phyloP scores from a whole-genome alignment of 192 early-diverging fungal genomes.

The Phycomyces blakesleeanus region DNA sequence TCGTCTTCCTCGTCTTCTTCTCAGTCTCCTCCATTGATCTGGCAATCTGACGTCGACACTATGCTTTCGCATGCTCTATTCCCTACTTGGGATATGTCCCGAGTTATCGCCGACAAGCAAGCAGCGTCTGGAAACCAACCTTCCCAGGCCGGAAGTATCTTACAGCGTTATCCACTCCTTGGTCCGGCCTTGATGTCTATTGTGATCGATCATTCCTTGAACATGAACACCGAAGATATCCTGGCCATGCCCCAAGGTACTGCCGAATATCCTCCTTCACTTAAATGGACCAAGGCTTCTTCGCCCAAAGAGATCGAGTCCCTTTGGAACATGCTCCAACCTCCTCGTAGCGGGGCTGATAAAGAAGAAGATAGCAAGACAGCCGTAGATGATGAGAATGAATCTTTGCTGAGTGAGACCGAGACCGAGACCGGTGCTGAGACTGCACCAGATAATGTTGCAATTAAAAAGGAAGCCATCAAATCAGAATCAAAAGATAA shows the following conservation, averaged over 20 bases:
- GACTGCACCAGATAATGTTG: no score
- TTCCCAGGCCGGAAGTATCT: background rate
- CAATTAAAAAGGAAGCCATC: no score
- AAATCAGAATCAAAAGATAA: no score
- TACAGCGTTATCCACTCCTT: slow-evolving; percentile 25
- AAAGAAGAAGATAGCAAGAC: no score
- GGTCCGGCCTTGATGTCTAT: slow-evolving; percentile 34
- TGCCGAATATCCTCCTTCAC: no score
- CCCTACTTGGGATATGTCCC: slow-evolving; percentile 21
- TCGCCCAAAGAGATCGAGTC: no score
- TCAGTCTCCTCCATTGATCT: slow-evolving; percentile 3
- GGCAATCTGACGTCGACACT: slow-evolving; percentile 9
- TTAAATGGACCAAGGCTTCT: no score
- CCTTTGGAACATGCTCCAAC: no score
- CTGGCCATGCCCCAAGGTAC: background rate
- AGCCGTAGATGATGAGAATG: no score
- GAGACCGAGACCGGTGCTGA: no score
- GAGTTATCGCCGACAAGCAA: slow-evolving; percentile 9
- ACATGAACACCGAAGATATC: slow-evolving; percentile 19
- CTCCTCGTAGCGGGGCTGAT: no score
- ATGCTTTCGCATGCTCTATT: slow-evolving; percentile 19
- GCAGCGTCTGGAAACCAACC: background rate
- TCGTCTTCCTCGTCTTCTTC: slow-evolving; percentile 5
- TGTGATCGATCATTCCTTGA: slow-evolving; percentile 25
- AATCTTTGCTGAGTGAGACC: no score